Conservation (phyloP, 352 stramenopile species). For the Pythium guiyangense region DNA sequence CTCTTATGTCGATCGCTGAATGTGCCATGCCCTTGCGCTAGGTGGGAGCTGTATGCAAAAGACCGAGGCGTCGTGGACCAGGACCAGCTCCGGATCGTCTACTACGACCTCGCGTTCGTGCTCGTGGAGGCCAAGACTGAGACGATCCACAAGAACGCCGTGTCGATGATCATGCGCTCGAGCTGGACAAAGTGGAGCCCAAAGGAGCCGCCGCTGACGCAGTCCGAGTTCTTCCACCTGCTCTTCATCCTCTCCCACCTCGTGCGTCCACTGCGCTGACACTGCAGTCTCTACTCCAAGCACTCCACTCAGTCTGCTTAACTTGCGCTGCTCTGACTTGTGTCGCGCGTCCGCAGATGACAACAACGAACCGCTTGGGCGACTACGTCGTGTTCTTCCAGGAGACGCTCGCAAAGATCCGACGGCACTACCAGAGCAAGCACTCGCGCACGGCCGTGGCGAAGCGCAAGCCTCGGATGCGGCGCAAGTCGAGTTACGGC, state of each 20-base stretch:
- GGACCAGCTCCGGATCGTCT: constrained; percentile 59
- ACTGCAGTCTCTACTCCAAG: no score
- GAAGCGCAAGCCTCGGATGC: constrained; percentile 21
- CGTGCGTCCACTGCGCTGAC: constrained; percentile 22
- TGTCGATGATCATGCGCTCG: constrained; percentile 68
- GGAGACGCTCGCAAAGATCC: constrained; percentile 57
- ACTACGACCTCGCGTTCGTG: constrained; percentile 68
- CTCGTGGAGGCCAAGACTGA: constrained; percentile 74
- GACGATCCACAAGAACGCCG: constrained; percentile 72
- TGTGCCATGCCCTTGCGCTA: constrained; percentile 5
- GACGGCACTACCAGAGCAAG: constrained; percentile 44
- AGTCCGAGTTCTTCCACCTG: constrained; percentile 54
- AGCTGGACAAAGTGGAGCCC: constrained; percentile 67
- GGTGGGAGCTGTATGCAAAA: constrained; percentile 48
- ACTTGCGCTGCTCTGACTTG: not conserved
- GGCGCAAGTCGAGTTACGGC: constrained; percentile 27
- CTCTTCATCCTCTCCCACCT: constrained; percentile 74
- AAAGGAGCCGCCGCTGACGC: constrained; percentile 47
- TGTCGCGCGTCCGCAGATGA: constrained; percentile 43
- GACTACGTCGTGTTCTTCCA: constrained; percentile 80
- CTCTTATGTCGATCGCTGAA: not conserved
- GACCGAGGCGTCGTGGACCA: constrained; percentile 39
- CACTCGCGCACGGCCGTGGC: constrained; percentile 12
- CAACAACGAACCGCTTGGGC: constrained; percentile 47
- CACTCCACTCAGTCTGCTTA: no score